Evolutionary conservation across 768 basidiomycete genomes (phyloP).

Genomic region (Fibroporia radiculosa): DNA sequence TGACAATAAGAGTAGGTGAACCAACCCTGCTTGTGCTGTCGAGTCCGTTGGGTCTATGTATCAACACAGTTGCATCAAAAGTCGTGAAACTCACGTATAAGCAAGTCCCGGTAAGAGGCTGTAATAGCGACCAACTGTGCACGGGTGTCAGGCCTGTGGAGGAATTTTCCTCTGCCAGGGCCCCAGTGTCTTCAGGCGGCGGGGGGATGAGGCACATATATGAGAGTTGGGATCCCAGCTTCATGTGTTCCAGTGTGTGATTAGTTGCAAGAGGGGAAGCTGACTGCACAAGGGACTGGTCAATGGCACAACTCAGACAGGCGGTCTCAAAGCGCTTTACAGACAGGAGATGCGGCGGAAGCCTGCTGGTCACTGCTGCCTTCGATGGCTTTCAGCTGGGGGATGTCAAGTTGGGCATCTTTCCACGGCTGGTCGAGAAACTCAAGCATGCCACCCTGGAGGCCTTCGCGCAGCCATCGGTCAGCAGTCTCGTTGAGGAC

Average conservation of each 20-base stretch:
- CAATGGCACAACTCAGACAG: not conserved
- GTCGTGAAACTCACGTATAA: constrained; percentile 53
- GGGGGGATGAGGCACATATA: constrained; percentile 79
- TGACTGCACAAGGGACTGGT: constrained; percentile 18
- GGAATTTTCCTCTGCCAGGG: constrained; percentile 42
- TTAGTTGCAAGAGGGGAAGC: constrained; percentile 17
- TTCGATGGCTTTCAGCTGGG: constrained; percentile 52
- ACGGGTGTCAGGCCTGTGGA: constrained; percentile 58
- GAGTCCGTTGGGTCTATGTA: constrained; percentile 20
- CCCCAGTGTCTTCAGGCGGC: constrained; percentile 33
- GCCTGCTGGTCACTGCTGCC: constrained; percentile 34
- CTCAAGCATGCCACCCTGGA: constrained; percentile 67
- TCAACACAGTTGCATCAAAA: not conserved
- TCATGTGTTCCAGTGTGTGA: constrained; percentile 66
- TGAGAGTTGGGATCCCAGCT: constrained; percentile 57
- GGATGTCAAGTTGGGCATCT: constrained; percentile 31
- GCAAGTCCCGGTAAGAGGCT: constrained; percentile 72
- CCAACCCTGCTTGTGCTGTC: constrained; percentile 82
- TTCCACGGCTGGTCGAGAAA: constrained; percentile 65
- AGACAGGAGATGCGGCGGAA: constrained; percentile 21
- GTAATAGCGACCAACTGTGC: constrained; percentile 76
- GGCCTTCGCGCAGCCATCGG: constrained; percentile 65
- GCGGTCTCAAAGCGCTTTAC: constrained; percentile 17
- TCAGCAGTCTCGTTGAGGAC: constrained; percentile 65
- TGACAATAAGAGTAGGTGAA: constrained; percentile 98